Percentiles rank a stretch among this genome's conserved stretches.
These are phyloP conservation scores for Starmera pachycereana DNA, from an alignment of 805 yeast species.

Conservation along the genomic window DNA sequence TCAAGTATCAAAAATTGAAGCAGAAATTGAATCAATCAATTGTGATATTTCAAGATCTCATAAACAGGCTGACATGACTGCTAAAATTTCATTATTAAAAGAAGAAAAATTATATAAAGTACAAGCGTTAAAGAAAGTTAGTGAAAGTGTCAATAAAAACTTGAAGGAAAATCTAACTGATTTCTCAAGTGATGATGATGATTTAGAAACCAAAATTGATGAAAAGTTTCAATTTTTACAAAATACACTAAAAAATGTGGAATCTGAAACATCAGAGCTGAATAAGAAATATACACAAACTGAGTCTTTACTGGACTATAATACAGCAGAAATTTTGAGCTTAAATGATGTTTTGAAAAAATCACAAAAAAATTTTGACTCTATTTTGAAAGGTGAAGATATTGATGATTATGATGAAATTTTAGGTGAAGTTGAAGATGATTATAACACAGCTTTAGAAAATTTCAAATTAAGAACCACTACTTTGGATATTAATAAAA, in stretches of 20 bases:
- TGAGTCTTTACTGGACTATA: conserved; percentile 10
- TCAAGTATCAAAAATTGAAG: conserved; percentile 27
- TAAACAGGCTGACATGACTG: conserved; percentile 47
- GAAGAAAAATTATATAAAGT: conserved; percentile 28
- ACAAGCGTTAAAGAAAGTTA: conserved; percentile 20
- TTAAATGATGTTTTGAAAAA: conserved; percentile 4
- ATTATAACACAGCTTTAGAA: conserved; percentile 49
- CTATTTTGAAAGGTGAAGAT: conserved; percentile 22
- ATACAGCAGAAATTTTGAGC: conserved; percentile 2
- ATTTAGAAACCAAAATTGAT: conserved; percentile 8
- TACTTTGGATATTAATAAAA: conserved; percentile 55
- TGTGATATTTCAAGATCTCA: conserved; percentile 40
- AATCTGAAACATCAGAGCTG: conserved; percentile 4
- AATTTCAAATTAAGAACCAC: conserved; percentile 61
- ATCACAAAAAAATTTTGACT: conserved; percentile 6
- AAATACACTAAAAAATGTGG: not conserved
- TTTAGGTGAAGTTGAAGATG: conserved; percentile 48
- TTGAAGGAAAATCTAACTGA: conserved; percentile 14
- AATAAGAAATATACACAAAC: conserved; percentile 13
- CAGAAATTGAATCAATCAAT: conserved; percentile 41
- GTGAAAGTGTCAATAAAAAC: conserved; percentile 12
- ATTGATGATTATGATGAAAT: conserved; percentile 41
- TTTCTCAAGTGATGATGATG: conserved; percentile 7
- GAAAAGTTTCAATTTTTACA: conserved; percentile 3
- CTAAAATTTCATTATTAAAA: conserved; percentile 36